These are phyloP conservation scores for Fusarium nodosum DNA, from an alignment of 2,329 filamentous ascomycete genomes.

Conservation along the genomic window DNA sequence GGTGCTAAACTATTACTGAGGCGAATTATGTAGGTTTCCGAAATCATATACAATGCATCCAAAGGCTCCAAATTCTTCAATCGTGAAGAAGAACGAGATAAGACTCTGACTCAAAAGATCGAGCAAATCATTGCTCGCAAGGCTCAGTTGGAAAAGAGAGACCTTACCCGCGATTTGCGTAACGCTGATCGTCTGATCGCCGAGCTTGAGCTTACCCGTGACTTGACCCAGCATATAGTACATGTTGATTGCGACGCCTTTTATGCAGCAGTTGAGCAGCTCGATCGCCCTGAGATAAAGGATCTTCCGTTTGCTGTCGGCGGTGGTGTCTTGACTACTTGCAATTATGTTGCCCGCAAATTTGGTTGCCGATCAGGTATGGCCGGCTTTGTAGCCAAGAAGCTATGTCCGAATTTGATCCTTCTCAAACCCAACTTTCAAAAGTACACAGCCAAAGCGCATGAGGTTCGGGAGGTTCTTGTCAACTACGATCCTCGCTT, in stretches of 20 bases:
- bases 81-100: slow-evolving; percentile 87
- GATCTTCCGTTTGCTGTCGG: slow-evolving; percentile 93
- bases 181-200: slow-evolving; percentile 85
- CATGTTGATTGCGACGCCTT: slow-evolving; percentile 99
- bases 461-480: slow-evolving; percentile 85
- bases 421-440: slow-evolving; percentile 87
- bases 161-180: slow-evolving; percentile 79
- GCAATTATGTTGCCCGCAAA: slow-evolving; percentile 90
- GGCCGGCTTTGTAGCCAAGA: slow-evolving; percentile 95
- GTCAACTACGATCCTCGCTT: slow-evolving; percentile 91
- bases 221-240: slow-evolving; percentile 86
- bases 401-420: slow-evolving; percentile 88
- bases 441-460: slow-evolving; percentile 91
- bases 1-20: slow-evolving; percentile 4
- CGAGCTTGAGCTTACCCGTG: slow-evolving; percentile 81
- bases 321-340: slow-evolving; percentile 72
- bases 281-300: slow-evolving; percentile 86
- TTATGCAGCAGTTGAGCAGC: slow-evolving; percentile 92
- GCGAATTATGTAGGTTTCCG: slow-evolving; percentile 74
- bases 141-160: slow-evolving; percentile 78
- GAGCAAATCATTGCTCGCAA: slow-evolving; percentile 82
- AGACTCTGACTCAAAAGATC: slow-evolving; percentile 87
- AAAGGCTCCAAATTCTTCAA: slow-evolving; percentile 98
- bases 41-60: slow-evolving; percentile 96
- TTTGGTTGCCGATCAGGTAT: slow-evolving; percentile 95